Evolutionary conservation across 345 rosid species (phyloP).

Genomic region (Litchi chinensis): DNA sequence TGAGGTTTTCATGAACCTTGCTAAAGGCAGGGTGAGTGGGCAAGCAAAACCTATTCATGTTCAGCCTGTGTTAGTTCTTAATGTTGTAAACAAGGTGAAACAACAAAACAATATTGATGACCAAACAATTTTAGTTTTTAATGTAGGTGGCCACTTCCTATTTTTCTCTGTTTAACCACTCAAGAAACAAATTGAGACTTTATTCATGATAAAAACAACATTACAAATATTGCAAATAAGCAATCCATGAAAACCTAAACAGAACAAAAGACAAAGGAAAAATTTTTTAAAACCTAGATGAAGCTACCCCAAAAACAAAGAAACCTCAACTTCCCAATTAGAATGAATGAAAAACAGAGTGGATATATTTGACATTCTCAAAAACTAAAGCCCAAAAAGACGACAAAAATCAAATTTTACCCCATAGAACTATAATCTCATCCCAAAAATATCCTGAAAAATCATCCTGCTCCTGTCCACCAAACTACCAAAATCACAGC

Average conservation of each 20-base stretch:
- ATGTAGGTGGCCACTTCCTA: neutral
- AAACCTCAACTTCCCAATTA: neutral
- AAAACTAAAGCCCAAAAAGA: neutral
- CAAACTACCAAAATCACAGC: neutral
- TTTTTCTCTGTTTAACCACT: neutral
- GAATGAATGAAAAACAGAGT: too few species aligned
- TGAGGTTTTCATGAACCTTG: neutral
- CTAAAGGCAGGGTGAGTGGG: neutral
- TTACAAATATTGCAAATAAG: neutral
- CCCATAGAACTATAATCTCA: neutral
- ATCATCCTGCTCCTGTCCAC: neutral
- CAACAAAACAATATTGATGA: neutral
- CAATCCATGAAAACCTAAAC: neutral
- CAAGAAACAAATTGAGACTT: neutral
- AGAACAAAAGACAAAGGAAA: neutral
- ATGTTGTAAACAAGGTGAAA: neutral
- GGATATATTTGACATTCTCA: neutral
- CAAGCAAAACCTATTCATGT: neutral
- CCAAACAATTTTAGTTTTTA: neutral
- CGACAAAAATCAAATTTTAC: neutral
- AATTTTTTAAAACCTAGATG: too few species aligned
- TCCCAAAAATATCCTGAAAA: neutral
- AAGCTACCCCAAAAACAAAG: neutral
- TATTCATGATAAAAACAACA: neutral
- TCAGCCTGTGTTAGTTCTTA: conserved; percentile 1